Conservation (phyloP, 2,329 filamentous ascomycete genomes). For the Trichophyton schoenleinii region DNA sequence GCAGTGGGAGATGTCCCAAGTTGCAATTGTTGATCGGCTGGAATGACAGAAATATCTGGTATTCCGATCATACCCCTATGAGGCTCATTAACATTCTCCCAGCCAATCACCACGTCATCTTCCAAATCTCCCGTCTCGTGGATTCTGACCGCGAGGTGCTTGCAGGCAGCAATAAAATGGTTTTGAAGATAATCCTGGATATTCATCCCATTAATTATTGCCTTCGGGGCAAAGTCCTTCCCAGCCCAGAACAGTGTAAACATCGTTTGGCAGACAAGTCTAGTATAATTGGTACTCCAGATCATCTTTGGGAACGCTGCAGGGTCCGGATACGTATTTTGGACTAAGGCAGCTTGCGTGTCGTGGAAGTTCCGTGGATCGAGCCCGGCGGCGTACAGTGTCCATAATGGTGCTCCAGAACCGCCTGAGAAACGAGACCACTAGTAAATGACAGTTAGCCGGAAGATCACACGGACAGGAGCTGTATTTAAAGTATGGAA, state of each 20-base stretch:
- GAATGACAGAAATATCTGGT: conserved; percentile 67
- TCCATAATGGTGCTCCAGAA: conserved; percentile 96
- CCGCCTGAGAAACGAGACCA: conserved; percentile 94
- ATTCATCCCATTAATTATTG: conserved; percentile 85
- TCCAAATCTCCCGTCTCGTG: conserved; percentile 82
- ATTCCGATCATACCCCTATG: conserved; percentile 78
- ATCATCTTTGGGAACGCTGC: conserved; percentile 94
- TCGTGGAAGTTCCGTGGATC: conserved; percentile 73
- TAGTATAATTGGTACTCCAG: conserved; percentile 93
- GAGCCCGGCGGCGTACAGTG: conserved; percentile 82
- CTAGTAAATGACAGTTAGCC: conserved; percentile 29
- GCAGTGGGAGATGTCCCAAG: conserved; percentile 88
- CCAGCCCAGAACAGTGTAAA: conserved; percentile 93
- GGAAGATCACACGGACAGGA: background rate
- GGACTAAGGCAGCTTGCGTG: conserved; percentile 85
- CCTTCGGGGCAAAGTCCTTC: conserved; percentile 84
- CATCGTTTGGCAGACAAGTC: conserved; percentile 75
- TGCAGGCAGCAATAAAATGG: conserved; percentile 71
- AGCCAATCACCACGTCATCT: conserved; percentile 77
- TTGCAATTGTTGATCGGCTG: conserved; percentile 75
- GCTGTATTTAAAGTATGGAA: background rate
- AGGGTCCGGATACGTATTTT: conserved; percentile 82
- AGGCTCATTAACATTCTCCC: conserved; percentile 94
- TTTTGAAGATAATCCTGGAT: conserved; percentile 90
- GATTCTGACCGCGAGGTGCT: conserved; percentile 70